Conservation (phyloP, 768 basidiomycete species). For the Zangia roseola region DNA sequence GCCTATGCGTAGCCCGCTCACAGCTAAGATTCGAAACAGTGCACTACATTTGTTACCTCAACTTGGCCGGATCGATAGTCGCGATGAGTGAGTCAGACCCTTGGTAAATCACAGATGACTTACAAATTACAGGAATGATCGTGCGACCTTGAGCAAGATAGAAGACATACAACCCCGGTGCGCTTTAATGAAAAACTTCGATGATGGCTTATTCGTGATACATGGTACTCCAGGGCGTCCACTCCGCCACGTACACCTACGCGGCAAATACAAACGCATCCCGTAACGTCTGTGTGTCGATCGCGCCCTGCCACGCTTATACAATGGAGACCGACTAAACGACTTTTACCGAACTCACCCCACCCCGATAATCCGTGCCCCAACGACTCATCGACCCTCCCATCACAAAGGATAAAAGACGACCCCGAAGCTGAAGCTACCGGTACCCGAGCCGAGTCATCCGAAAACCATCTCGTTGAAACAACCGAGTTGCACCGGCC, state of each 20-base stretch:
- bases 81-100: conserved; percentile 13
- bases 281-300: conserved; percentile 12
- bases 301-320: conserved; percentile 14
- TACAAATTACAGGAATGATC: conserved; percentile 5
- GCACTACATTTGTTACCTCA: conserved; percentile 14
- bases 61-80: background rate
- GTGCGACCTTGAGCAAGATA: background rate
- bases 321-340: background rate
- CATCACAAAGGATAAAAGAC: conserved; percentile 5
- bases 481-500: conserved; percentile 65
- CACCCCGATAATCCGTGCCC: background rate
- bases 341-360: background rate
- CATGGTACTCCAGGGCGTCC: conserved; percentile 9
- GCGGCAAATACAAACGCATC: conserved; percentile 14
- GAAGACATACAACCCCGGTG: conserved; percentile 14
- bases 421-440: conserved; percentile 55
- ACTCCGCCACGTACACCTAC: conserved; percentile 17
- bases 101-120: background rate
- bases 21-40: conserved; percentile 18
- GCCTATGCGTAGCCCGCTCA: conserved; percentile 20
- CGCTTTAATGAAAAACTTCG: background rate
- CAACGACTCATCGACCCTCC: background rate
- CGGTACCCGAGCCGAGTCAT: conserved; percentile 53
- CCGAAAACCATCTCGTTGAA: conserved; percentile 48
- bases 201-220: background rate